Evolutionary conservation across 2,329 filamentous ascomycete genomes (phyloP).

Genomic region (Claviceps cyperi): DNA sequence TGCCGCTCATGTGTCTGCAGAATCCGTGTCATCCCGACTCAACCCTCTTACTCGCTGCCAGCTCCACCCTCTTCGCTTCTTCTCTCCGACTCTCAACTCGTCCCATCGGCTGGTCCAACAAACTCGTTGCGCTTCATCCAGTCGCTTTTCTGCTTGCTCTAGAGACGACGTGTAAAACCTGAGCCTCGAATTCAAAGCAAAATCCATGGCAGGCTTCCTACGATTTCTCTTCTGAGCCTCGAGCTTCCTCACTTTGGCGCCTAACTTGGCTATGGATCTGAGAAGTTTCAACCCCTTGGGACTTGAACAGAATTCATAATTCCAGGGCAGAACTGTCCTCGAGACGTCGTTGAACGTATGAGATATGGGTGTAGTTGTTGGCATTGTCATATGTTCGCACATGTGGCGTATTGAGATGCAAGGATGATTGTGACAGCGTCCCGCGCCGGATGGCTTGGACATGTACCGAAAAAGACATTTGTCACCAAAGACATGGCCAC

Average conservation of each 20-base stretch:
- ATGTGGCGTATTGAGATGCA: conserved; percentile 9
- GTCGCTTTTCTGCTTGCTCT: neutral
- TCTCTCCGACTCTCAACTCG: conserved; percentile 2
- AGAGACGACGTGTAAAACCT: neutral
- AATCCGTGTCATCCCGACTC: neutral
- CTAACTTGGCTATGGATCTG: neutral
- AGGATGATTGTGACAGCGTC: conserved; percentile 4
- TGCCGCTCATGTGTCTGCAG: conserved; percentile 1
- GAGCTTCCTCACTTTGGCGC: neutral
- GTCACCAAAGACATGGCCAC: conserved; percentile 14
- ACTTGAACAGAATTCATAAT: conserved; percentile 10
- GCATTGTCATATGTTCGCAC: conserved; percentile 9
- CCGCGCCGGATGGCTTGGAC: neutral
- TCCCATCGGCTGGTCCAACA: conserved; percentile 5
- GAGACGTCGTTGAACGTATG: neutral
- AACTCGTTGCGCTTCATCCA: conserved; percentile 3
- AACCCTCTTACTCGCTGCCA: neutral
- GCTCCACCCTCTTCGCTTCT: neutral
- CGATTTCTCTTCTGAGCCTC: neutral
- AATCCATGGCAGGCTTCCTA: neutral
- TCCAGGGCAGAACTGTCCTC: conserved; percentile 6
- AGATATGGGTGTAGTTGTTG: neutral
- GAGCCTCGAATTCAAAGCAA: neutral
- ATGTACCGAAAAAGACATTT: conserved; percentile 10
- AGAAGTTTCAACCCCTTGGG: neutral